Evolutionary conservation across 208 protist genomes (phyloP).

Genomic region (Acanthamoeba sp.): DNA sequence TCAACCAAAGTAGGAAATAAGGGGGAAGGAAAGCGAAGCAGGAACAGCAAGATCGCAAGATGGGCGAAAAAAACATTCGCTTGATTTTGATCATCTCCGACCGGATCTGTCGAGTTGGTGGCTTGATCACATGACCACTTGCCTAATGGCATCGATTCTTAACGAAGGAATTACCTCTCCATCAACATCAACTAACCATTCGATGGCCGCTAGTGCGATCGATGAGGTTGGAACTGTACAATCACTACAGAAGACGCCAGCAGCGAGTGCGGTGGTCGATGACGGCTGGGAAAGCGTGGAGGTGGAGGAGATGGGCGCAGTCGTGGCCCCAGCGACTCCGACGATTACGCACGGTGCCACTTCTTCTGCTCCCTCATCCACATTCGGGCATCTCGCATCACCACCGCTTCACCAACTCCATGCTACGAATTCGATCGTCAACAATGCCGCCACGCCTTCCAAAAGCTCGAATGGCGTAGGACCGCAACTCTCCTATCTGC

Average conservation of each 20-base stretch:
- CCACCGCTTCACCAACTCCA: not conserved
- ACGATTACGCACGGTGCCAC: not conserved
- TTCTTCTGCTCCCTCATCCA: not conserved
- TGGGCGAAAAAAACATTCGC: constrained; percentile 3
- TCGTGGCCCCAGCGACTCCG: not conserved
- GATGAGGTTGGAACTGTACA: not conserved
- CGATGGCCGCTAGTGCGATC: no score
- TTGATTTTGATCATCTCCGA: constrained; percentile 30
- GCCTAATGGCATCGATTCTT: not conserved
- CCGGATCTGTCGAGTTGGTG: not conserved
- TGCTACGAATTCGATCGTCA: not conserved
- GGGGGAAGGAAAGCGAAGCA: not conserved
- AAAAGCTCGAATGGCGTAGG: not conserved
- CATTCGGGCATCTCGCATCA: not conserved
- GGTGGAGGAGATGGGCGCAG: constrained; percentile 5
- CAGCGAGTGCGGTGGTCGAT: not conserved
- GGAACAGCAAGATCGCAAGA: not conserved
- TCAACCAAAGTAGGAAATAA: not conserved
- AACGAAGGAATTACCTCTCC: not conserved
- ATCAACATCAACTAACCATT: no score
- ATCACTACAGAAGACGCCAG: not conserved
- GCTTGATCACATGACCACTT: not conserved
- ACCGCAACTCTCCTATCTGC: not conserved
- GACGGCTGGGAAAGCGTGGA: constrained; percentile 16
- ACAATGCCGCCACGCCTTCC: not conserved